Base-by-base conservation (phyloP, 805 yeast species). In the Ogataea ganodermae region DNA sequence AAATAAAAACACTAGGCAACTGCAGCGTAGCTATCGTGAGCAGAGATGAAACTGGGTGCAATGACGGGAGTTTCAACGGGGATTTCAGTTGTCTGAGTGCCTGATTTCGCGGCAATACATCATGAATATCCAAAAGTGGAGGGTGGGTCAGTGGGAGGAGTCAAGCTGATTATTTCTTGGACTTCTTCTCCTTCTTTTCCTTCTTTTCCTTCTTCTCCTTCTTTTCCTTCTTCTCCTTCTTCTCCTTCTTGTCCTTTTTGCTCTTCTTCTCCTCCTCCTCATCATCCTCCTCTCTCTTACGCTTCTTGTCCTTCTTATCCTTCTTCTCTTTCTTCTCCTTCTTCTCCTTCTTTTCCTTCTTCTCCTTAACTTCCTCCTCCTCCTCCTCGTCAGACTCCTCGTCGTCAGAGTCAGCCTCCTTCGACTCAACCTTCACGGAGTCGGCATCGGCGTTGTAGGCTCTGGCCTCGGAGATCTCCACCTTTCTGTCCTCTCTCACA, bases 381-480 rank as follows among this genome's bases (percentile, higher is more conserved):
- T 50, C 58, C 42, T 55, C 55, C 14, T 67, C 69, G 13, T 60
- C 58, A 21, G 63, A 69, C 18, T 66, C 70, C 49, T 62, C 67
- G 20, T 56, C 61, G 35, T 59, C 62, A 40, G 61, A 65, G 23
- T 60, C 65, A 16, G 60, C 58, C 35, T 63, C 65, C 26, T 55
- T 58, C n/a, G 49, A 60, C 31, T 49, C 62, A 46, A 53, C 59
- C 39, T 42, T 47, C 38, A 81, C 79, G 46, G 91, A 81, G 68
- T 95, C 99, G 39, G 97, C 98, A 67, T 91, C 98, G 33, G 89
- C 95, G 65, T 92, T 94, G 74, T 94, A 94, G 48, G 92, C 87
- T 69, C 85, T 78, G 43, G 92, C 83, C 67, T 89, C 92, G 45
- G 89, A 72, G 59, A 92, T 79, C 53, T 87, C 96, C 57, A 90